Evolutionary conservation across 257 asterid genomes (phyloP).

Genomic region (Solanum pimpinellifolium): DNA sequence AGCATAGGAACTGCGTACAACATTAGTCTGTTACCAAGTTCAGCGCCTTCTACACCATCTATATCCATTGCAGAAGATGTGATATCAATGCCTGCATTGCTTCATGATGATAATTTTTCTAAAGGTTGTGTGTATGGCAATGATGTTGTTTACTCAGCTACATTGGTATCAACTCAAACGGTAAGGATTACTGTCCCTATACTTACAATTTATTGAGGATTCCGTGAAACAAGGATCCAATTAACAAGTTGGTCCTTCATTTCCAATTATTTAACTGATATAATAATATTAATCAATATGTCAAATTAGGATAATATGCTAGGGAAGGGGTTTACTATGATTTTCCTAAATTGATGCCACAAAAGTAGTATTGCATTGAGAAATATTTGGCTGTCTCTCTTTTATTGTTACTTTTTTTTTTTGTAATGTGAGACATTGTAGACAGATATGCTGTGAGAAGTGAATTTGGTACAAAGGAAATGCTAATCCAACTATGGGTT

Average conservation of each 20-base stretch:
- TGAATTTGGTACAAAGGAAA: not conserved
- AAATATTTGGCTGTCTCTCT: not conserved
- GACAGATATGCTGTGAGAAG: not conserved
- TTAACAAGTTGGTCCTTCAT: not conserved
- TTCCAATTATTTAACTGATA: not conserved
- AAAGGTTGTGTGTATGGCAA: not conserved
- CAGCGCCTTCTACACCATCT: slow-evolving; percentile 4
- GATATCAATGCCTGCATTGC: slow-evolving; percentile 7
- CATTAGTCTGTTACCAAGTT: not conserved
- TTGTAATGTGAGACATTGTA: not conserved
- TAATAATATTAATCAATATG: not conserved
- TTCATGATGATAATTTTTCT: slow-evolving; percentile 7
- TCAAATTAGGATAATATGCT: not conserved
- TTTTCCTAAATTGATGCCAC: not conserved
- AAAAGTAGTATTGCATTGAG: not conserved
- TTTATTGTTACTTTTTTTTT: not conserved
- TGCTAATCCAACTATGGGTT: not conserved
- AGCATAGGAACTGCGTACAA: slow-evolving; percentile 5
- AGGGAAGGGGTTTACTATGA: not conserved
- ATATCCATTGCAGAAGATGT: not conserved
- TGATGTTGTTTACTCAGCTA: not conserved
- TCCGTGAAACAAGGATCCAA: not conserved
- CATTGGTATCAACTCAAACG: not conserved
- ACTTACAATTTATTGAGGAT: not conserved
- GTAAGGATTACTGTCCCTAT: not conserved